Percentiles rank a stretch among this genome's conserved stretches.
These are phyloP conservation scores for Prinsepia uniflora DNA, from an alignment of 306 rosid genomes.

Conservation along the genomic window DNA sequence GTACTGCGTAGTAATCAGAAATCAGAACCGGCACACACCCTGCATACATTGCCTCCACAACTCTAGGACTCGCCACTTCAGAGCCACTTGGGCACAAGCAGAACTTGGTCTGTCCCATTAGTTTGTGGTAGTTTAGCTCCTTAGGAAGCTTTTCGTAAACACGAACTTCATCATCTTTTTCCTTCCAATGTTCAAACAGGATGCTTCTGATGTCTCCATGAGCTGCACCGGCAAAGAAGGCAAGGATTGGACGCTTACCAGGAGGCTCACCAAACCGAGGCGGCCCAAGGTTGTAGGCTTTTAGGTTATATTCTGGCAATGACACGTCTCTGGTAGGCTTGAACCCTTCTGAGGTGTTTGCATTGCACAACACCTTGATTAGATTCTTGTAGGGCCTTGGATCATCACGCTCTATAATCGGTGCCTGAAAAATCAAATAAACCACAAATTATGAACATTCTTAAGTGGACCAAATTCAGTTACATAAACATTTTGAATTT, in stretches of 20 bases:
- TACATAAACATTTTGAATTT: no score
- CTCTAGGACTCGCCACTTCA: conserved; percentile 44
- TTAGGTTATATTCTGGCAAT: conserved; percentile 12
- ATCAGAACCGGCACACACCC: conserved; percentile 39
- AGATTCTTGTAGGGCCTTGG: conserved; percentile 13
- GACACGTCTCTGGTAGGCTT: conserved; percentile 12
- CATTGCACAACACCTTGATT: conserved; percentile 16
- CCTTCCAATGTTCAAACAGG: conserved; percentile 29
- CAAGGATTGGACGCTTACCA: conserved; percentile 3
- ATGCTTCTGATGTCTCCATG: conserved; percentile 26
- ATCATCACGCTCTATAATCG: conserved; percentile 7
- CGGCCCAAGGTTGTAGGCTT: not conserved
- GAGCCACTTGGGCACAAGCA: conserved; percentile 47
- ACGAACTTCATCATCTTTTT: conserved; percentile 26
- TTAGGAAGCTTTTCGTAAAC: conserved; percentile 31
- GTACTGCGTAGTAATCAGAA: conserved; percentile 22
- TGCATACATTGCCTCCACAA: conserved; percentile 42
- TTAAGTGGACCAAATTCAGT: not conserved
- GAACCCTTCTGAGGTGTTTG: conserved; percentile 21
- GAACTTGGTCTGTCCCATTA: conserved; percentile 32
- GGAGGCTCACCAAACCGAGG: conserved; percentile 9
- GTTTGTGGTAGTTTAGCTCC: conserved; percentile 24
- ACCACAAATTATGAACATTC: not conserved
- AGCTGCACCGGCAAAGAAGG: conserved; percentile 12
- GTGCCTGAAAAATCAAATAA: conserved; percentile 9